Percentiles rank a stretch among this genome's conserved stretches.
Conservation (phyloP, 2,329 filamentous ascomycete genomes). For the Davidsoniella virescens region DNA sequence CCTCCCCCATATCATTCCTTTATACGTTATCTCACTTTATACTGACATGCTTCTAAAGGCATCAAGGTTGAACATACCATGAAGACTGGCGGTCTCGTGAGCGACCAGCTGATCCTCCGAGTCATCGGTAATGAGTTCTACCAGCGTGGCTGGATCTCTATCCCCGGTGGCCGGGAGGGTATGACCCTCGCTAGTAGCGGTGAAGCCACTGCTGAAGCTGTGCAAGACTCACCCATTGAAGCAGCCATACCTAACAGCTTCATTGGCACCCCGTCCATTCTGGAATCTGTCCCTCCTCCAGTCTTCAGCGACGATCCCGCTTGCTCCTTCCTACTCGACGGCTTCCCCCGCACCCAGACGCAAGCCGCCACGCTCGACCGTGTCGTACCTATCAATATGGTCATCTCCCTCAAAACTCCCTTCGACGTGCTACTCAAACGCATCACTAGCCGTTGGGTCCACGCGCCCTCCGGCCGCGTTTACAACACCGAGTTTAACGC, state of each 20-base stretch:
- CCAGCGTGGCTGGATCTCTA: slow-evolving; percentile 66
- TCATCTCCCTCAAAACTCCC: slow-evolving; percentile 73
- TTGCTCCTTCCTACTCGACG: slow-evolving; percentile 88
- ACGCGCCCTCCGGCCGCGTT: slow-evolving; percentile 75
- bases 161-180: slow-evolving; percentile 22
- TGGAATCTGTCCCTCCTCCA: slow-evolving; percentile 25
- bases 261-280: slow-evolving; percentile 17
- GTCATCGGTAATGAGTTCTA: slow-evolving; percentile 83
- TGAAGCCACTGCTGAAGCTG: slow-evolving; percentile 18
- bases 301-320: slow-evolving; percentile 50
- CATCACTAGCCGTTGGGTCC: slow-evolving; percentile 85
- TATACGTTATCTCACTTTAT: neutral
- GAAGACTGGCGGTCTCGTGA: slow-evolving; percentile 75
- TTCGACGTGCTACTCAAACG: slow-evolving; percentile 73
- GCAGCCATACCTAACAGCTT: slow-evolving; percentile 23
- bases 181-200: slow-evolving; percentile 7
- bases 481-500: slow-evolving; percentile 93
- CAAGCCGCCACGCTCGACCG: slow-evolving; percentile 66
- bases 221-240: slow-evolving; percentile 20
- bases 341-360: slow-evolving; percentile 74
- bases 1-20: neutral
- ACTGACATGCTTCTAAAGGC: slow-evolving; percentile 32
- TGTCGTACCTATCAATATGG: slow-evolving; percentile 87
- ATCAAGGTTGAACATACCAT: slow-evolving; percentile 83
- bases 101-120: slow-evolving; percentile 78